These are phyloP conservation scores for Cryphonectria japonica DNA, from an alignment of 2,329 filamentous ascomycete species.

Conservation along the genomic window DNA sequence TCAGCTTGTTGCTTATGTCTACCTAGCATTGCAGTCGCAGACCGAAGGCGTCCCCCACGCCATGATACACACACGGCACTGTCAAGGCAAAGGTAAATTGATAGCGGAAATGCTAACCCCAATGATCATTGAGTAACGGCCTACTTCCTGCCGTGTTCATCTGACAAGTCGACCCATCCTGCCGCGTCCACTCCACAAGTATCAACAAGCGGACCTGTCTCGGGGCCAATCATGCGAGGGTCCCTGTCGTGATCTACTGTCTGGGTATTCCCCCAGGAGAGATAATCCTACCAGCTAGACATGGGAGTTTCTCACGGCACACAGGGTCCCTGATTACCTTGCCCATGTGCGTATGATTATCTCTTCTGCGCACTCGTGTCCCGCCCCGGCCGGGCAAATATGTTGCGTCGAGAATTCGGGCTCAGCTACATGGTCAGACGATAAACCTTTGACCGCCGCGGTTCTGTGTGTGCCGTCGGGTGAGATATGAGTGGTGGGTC, in stretches of 20 bases:
- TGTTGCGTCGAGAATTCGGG: neutral
- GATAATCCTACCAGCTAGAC: neutral
- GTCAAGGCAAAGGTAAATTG: neutral
- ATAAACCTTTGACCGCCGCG: neutral
- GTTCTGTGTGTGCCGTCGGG: neutral
- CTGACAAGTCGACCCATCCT: too few relatives aligned
- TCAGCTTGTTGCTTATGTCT: neutral
- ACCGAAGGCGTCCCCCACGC: neutral
- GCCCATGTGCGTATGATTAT: neutral
- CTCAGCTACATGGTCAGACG: neutral
- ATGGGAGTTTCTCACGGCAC: neutral
- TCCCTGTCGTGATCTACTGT: neutral
- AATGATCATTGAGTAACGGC: neutral
- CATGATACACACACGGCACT: neutral
- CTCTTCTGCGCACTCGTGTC: neutral
- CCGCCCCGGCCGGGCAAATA: neutral
- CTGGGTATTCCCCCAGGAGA: neutral
- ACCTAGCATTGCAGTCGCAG: neutral
- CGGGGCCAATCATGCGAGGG: neutral
- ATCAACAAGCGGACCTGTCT: neutral
- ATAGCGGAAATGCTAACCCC: neutral
- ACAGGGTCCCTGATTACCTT: neutral
- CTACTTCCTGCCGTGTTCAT: too few relatives aligned
- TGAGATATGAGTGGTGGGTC: neutral
- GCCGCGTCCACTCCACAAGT: neutral